Base-by-base conservation (phyloP, 805 yeast genomes). In the Pichia sporocuriosa region DNA sequence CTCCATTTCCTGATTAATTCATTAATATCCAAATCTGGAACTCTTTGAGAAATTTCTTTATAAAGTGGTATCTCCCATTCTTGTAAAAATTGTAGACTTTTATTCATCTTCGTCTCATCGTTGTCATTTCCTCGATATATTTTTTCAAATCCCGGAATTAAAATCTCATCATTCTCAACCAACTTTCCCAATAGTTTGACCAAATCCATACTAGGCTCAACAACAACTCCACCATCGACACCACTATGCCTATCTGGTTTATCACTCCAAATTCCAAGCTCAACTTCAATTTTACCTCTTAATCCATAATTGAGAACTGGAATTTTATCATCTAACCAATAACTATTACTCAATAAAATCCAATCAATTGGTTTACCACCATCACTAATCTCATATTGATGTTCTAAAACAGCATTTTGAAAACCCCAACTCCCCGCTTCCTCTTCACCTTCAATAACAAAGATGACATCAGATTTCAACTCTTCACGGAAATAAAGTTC, bases 281-380 rank as follows among this genome's bases (percentile, higher is more conserved):
- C 69, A 2, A 86, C 82, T 61, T 88, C 84, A 20, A 93, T 70
- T 2, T 89, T 90, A 38, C 98, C 98, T 57, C 98, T 72, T 43
- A 93, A 68, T 0, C 98, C 98, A 62, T 90, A 93, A 57, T 90
- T 90, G 53, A 93, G 68, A 60, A 97, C 90, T 1, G 98, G 98
- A 16, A 80, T 79, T 12, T 71, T 69, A 49, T 86, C 93, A 54
- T 89, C 95, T 11, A 90, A 68, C 98, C 98, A 93, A 55, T 88
- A 87, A 4, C 96, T 86, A 56, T 93, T 90, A 48, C 95, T 82
- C 49, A 90, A 70, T 47, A 90, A 62, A 32, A 90, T 79, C 94
- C 95, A 89, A 63, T 90, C 97, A 43, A 93, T 77, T 16, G 30
- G 11, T 16, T 43, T 31, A 12, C 17, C 34, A 21, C 20, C n/a